Evolutionary conservation across 352 stramenopile species (phyloP), one percentile per base, ranked within the genome.

Genomic region (Phytopythium kandeliae): DNA sequence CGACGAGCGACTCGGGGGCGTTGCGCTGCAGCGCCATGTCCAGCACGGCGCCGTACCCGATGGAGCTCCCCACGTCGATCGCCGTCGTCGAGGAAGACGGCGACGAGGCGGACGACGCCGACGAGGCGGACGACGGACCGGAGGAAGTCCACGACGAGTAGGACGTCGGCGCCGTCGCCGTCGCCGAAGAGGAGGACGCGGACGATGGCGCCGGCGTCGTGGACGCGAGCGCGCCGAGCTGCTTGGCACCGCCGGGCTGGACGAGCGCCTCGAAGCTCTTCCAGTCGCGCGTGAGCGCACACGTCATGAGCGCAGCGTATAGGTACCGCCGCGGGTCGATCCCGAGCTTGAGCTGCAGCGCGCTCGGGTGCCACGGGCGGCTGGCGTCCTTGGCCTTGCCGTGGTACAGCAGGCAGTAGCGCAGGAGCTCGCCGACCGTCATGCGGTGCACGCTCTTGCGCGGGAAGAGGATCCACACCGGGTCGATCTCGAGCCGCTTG

Each of bases 1-100:
- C 63, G 16, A 88, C 36, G 19, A 89, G 51, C 17, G 63, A 52
- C 19, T 67, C 54, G 13, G 81, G 74, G 2, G 78, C 81, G 31
- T 77, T 54, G n/a, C 58, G 40, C n/a, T 63, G 43, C 22, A 76
- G 38, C 3, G 69, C 71, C n/a, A 88, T 64, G 62, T 89, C 78
- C 22, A 92, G 58, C 33, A 92, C 78, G 17, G 78, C 69, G 41
- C 81, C 81, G 55, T 81, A 89, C 6, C 81, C 81, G 47, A 89
- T 85, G 21, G 59, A 69, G 41, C 62, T 67, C 1, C 45, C 45
- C 4, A 51, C 45, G 45, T 51, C 45, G 45, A 51, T 51, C 4
- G 45, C n/a, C 30, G n/a, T 8, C 11, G 30, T n/a, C 19, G 36
- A 25, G 17, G 64, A 63, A 45, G 60, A 40, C 49, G 56, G n/a